Percentiles rank a stretch among this genome's conserved stretches.
phyloP scores from a whole-genome alignment of 805 yeast genomes.

The Saturnispora hagleri region DNA sequence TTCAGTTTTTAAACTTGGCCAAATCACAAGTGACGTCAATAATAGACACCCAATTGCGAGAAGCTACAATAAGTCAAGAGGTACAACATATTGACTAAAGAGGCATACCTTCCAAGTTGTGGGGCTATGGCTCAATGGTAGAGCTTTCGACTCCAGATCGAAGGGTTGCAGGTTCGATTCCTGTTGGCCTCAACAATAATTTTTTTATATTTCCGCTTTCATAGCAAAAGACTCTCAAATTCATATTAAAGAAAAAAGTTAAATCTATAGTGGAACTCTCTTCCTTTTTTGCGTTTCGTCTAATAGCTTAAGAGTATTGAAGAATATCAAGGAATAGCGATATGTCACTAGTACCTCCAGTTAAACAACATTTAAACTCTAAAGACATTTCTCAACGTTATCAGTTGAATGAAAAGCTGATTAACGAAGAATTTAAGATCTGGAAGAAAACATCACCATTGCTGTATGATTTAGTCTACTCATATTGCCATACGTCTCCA shows the following conservation, averaged over 20 bases:
- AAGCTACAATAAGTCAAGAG: too few species aligned
- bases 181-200: constrained; percentile 16
- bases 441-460: constrained; percentile 85
- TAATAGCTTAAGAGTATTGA: too few species aligned
- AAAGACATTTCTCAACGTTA: constrained; percentile 28
- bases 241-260: not conserved
- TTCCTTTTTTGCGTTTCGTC: not conserved
- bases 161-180: constrained; percentile 20
- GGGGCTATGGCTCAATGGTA: constrained; percentile 76
- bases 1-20: too few species aligned
- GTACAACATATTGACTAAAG: too few species aligned
- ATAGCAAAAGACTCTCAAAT: not conserved
- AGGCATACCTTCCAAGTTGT: not conserved
- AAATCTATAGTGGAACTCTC: not conserved
- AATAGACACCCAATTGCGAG: too few species aligned
- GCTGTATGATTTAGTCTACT: constrained; percentile 63
- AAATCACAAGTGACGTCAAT: too few species aligned
- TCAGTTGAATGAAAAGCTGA: constrained; percentile 50
- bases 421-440: constrained; percentile 67
- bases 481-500: constrained; percentile 62
- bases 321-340: too few species aligned
- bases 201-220: not conserved
- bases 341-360: not conserved
- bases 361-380: not conserved
- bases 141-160: constrained; percentile 66